Evolutionary conservation across 1,284 basidiomycete species (phyloP).

Genomic region (Puccinia novopanici): DNA sequence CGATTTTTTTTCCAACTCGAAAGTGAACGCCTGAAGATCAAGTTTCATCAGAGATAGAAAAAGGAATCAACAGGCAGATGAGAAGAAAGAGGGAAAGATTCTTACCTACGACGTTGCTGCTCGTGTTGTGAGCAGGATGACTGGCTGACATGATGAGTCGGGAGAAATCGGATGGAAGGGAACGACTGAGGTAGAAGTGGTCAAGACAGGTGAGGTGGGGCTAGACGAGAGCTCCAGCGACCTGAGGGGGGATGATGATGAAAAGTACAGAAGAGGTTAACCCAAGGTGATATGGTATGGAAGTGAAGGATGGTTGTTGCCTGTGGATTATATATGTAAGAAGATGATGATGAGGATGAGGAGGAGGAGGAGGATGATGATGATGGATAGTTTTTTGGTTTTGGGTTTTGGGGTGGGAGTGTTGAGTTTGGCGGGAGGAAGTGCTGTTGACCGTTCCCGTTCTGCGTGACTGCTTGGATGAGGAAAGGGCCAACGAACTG

Average conservation of each 20-base stretch:
- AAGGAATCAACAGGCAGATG: neutral
- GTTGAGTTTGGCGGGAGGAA: neutral
- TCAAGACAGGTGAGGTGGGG: neutral
- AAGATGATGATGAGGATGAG: neutral
- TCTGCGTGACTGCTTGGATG: too few species aligned
- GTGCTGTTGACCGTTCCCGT: slow-evolving; percentile 2
- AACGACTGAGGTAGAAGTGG: too few species aligned
- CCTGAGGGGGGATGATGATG: neutral
- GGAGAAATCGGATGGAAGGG: slow-evolving; percentile 10
- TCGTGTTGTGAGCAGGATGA: slow-evolving; percentile 56
- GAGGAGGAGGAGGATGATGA: too few species aligned
- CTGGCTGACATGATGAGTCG: slow-evolving; percentile 54
- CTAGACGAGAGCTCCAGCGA: neutral
- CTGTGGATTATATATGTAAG: too few species aligned
- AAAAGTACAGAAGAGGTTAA: neutral
- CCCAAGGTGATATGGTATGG: too few species aligned
- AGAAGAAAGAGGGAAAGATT: neutral
- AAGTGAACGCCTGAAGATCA: slow-evolving; percentile 78
- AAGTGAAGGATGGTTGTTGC: neutral
- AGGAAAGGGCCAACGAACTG: too few species aligned
- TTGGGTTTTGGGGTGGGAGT: too few species aligned
- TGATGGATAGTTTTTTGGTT: too few species aligned
- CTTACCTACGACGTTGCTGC: slow-evolving; percentile 59
- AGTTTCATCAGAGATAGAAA: too few species aligned
- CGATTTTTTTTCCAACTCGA: slow-evolving; percentile 76